These are phyloP conservation scores for Letharia lupina DNA, from an alignment of 495 filamentous ascomycete species.

Conservation along the genomic window DNA sequence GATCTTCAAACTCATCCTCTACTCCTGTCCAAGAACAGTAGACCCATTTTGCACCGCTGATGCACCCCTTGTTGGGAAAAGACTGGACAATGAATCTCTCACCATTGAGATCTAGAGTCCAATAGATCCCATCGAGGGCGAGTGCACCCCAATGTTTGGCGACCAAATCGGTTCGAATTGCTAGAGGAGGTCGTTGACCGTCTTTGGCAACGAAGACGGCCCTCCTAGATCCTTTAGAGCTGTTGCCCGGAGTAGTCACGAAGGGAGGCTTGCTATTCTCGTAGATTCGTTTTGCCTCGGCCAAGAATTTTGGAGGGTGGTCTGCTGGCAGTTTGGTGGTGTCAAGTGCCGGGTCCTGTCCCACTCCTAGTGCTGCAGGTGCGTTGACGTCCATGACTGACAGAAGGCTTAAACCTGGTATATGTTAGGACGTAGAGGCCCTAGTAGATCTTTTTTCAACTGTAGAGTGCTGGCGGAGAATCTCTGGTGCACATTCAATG, in stretches of 20 bases:
- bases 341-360: not conserved
- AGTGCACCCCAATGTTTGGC: not conserved
- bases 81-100: constrained; percentile 7
- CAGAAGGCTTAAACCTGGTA: not conserved
- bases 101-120: constrained; percentile 15
- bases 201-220: not conserved
- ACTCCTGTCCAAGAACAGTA: constrained; percentile 5
- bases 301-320: not conserved
- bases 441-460: too few species aligned
- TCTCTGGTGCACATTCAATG: not conserved
- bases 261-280: not conserved
- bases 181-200: not conserved
- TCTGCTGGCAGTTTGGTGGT: not conserved
- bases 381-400: not conserved
- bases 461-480: not conserved
- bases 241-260: not conserved
- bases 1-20: not conserved
- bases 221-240: not conserved
- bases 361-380: not conserved
- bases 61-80: not conserved
- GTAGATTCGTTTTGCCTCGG: not conserved
- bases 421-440: too few species aligned
- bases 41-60: not conserved
- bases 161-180: not conserved
- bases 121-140: not conserved